Conservation (phyloP, 2,329 filamentous ascomycete genomes). For the Penicillium griseofulvum region DNA sequence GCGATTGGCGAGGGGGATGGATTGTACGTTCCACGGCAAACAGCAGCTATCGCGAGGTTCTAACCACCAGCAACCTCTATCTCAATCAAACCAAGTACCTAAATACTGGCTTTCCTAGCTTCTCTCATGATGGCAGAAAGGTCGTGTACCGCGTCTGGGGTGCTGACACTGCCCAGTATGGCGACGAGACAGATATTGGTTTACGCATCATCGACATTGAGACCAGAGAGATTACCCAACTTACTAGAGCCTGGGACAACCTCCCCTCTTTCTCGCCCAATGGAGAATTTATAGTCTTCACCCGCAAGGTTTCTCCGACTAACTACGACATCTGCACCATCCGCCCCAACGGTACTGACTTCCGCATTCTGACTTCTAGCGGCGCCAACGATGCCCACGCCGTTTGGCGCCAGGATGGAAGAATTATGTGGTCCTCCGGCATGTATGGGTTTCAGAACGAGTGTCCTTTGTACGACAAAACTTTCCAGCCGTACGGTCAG, state of each 20-base stretch:
- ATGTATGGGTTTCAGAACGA: constrained; percentile 48
- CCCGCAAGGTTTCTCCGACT: constrained; percentile 10
- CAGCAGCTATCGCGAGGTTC: constrained; percentile 6
- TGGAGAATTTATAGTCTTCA: constrained; percentile 17
- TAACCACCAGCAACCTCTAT: constrained; percentile 1
- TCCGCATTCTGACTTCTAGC: constrained; percentile 22
- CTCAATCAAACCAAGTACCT: background rate
- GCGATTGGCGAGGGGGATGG: constrained; percentile 4
- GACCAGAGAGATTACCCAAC: constrained; percentile 1
- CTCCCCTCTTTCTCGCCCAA: constrained; percentile 13
- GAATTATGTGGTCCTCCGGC: constrained; percentile 43
- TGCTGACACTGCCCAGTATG: background rate
- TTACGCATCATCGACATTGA: constrained; percentile 15
- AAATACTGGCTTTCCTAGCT: constrained; percentile 17
- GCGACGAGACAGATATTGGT: constrained; percentile 5
- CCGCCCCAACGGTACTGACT: constrained; percentile 40
- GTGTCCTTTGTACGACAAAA: constrained; percentile 42
- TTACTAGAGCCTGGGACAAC: constrained; percentile 17
- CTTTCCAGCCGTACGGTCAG: constrained; percentile 49
- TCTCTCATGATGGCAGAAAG: constrained; percentile 14
- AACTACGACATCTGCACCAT: constrained; percentile 39
- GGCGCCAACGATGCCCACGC: constrained; percentile 44
- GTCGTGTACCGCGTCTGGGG: constrained; percentile 18
- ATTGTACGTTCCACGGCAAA: constrained; percentile 12
- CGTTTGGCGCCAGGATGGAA: constrained; percentile 44